Evolutionary conservation across 192 early-diverging fungal species (phyloP), one percentile per base, ranked within the genome.

Genomic region (Backusella luteola): DNA sequence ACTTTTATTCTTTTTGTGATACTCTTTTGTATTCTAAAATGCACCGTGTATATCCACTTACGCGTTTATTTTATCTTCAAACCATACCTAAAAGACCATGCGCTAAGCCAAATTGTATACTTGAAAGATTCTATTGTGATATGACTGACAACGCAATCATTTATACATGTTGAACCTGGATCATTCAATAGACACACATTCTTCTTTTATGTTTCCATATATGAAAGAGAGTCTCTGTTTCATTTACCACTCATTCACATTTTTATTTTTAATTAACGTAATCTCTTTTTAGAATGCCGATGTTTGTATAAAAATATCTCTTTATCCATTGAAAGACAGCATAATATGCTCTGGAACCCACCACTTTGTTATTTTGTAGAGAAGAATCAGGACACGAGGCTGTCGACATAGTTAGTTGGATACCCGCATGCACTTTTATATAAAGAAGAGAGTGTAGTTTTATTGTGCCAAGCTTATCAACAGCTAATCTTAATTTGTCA

Each of bases 121-220:
- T 32, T 32, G 32, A 32, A 3, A 32, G 32, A 32, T 32, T 39
- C 9, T 39, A 39, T 9, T 39, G 38, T 1, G 38, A 39, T 39
- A 3, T 0, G 38, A 2, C 7, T 39, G 11, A 11, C 38, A 39
- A 3, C 85, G 90, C 96, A 97, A 84, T 99, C 98, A 59, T 98
- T 32, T 32, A 32, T 32, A 32, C 98, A 73, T 96, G 92, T 3
- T 3, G 32, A 32, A 3, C 32, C 3, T 32, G 1, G 96, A 95
- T 87, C 94, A 98, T 82, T 99, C 97, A 34, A 99, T 96, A 32
- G 87, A 96, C 97, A 15, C 97, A 97, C 71, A 39, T 39, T 97
- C 98, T 53, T 94, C 97, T 6, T 87, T 88, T 63, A 87, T 85
- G 80, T 98, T 99, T 78, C 98, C 91, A 63, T 89, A 79, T 29